Conservation (phyloP, 2,329 filamentous ascomycete species). For the Ophiostoma sp. region DNA sequence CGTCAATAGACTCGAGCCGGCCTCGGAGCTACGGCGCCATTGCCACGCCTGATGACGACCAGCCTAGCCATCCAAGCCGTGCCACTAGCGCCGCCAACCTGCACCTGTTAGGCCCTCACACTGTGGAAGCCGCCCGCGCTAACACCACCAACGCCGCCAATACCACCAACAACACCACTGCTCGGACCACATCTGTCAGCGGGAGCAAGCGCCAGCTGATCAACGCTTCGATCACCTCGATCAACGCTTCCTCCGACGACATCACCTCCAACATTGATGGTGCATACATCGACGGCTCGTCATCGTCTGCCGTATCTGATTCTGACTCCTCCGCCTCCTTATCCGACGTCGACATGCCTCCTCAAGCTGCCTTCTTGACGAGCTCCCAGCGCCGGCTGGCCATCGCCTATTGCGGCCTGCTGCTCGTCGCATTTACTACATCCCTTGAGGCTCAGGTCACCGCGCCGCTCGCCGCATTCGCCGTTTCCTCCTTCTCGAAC, state of each 20-base stretch:
- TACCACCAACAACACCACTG: not conserved
- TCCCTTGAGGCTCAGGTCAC: slow-evolving; percentile 68
- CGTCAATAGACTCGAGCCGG: not conserved
- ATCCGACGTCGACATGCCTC: slow-evolving; percentile 20
- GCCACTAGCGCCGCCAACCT: slow-evolving; percentile 24
- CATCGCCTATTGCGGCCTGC: slow-evolving; percentile 38
- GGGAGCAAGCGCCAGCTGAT: slow-evolving; percentile 5
- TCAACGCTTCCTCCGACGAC: slow-evolving; percentile 1
- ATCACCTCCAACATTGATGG: not conserved
- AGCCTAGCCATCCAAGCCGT: slow-evolving; percentile 2
- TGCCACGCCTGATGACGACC: slow-evolving; percentile 13
- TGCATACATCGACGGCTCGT: not conserved
- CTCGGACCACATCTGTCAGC: slow-evolving; percentile 14
- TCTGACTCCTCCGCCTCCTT: not conserved
- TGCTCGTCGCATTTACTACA: slow-evolving; percentile 64
- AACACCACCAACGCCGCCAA: not conserved
- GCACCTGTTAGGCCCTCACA: slow-evolving; percentile 7
- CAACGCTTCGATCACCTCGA: not conserved
- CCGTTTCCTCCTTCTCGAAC: slow-evolving; percentile 62
- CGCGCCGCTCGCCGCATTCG: slow-evolving; percentile 60
- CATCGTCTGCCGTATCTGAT: not conserved
- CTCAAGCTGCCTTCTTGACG: slow-evolving; percentile 23
- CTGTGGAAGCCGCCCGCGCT: slow-evolving; percentile 13
- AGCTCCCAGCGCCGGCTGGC: slow-evolving; percentile 26
- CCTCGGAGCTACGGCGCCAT: slow-evolving; percentile 29